Evolutionary conservation across 257 asterid genomes (phyloP).

Genomic region (Ligustrum vulgare): DNA sequence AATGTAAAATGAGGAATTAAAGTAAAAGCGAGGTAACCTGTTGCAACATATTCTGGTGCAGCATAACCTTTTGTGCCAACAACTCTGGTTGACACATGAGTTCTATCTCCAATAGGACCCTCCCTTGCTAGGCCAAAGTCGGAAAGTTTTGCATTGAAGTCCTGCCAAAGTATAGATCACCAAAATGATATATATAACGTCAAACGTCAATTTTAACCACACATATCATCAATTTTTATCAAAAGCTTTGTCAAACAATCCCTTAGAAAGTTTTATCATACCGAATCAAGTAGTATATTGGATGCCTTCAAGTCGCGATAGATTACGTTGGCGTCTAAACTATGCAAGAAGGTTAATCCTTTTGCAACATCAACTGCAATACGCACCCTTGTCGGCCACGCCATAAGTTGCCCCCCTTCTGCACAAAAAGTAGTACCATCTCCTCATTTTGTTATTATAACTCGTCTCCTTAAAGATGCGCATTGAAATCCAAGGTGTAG

Average conservation of each 20-base stretch:
- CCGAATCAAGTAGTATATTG: slow-evolving; percentile 66
- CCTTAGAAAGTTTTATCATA: slow-evolving; percentile 19
- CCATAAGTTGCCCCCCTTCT: slow-evolving; percentile 61
- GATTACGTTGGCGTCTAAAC: slow-evolving; percentile 56
- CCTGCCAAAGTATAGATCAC: slow-evolving; percentile 39
- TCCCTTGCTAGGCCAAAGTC: slow-evolving; percentile 78
- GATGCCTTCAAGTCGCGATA: slow-evolving; percentile 73
- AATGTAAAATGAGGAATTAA: not conserved
- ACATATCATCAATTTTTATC: no score
- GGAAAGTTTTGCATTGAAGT: slow-evolving; percentile 65
- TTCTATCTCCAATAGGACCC: slow-evolving; percentile 66
- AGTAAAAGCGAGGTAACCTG: slow-evolving; percentile 41
- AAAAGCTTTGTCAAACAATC: no score
- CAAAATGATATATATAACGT: not conserved
- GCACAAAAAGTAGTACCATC: slow-evolving; percentile 9
- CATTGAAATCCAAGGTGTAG: not conserved
- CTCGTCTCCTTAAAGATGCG: not conserved
- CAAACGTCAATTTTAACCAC: no score
- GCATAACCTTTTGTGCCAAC: slow-evolving; percentile 71
- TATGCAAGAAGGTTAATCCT: slow-evolving; percentile 61
- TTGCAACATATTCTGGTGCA: slow-evolving; percentile 70
- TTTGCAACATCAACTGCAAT: slow-evolving; percentile 63
- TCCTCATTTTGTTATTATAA: not conserved
- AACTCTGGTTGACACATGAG: slow-evolving; percentile 70
- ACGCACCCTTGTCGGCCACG: slow-evolving; percentile 59